These are phyloP conservation scores for Misopates orontium DNA, from an alignment of 257 asterid genomes.

Conservation along the genomic window DNA sequence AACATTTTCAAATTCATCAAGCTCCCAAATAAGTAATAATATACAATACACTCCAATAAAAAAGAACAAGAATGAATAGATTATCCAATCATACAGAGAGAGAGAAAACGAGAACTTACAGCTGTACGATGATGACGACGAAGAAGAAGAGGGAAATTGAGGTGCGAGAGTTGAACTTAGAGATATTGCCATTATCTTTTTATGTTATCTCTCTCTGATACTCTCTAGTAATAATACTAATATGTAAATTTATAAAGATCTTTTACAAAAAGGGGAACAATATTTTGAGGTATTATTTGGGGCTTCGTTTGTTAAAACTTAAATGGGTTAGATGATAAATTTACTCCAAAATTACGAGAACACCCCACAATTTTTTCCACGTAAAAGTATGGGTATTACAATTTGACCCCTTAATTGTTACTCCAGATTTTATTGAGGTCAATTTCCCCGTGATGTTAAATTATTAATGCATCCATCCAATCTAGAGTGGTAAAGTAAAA, in stretches of 20 bases:
- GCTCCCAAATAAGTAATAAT: background rate
- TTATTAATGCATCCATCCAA: no score
- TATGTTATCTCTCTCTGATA: constrained; percentile 3
- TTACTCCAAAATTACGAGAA: no score
- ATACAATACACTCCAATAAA: background rate
- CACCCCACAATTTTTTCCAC: no score
- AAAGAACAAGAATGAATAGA: background rate
- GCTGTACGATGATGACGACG: constrained; percentile 32
- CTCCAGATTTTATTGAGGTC: no score
- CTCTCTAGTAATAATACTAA: background rate
- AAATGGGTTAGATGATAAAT: no score
- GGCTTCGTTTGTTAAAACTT: no score
- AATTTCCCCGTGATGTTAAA: no score
- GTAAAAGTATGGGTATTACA: background rate
- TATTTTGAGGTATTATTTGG: background rate
- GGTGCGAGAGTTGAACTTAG: constrained; percentile 39
- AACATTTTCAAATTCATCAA: background rate
- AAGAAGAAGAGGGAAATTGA: constrained; percentile 36
- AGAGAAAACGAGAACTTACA: constrained; percentile 26
- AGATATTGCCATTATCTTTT: constrained; percentile 41
- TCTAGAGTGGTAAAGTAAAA: no score
- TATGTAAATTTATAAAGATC: background rate
- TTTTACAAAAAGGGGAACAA: background rate
- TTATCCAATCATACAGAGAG: background rate
- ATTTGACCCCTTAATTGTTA: no score